Percentiles rank a stretch among this genome's conserved stretches.
Evolutionary conservation across 2,329 filamentous ascomycete genomes (phyloP).

Genomic region (Trichoderma breve): DNA sequence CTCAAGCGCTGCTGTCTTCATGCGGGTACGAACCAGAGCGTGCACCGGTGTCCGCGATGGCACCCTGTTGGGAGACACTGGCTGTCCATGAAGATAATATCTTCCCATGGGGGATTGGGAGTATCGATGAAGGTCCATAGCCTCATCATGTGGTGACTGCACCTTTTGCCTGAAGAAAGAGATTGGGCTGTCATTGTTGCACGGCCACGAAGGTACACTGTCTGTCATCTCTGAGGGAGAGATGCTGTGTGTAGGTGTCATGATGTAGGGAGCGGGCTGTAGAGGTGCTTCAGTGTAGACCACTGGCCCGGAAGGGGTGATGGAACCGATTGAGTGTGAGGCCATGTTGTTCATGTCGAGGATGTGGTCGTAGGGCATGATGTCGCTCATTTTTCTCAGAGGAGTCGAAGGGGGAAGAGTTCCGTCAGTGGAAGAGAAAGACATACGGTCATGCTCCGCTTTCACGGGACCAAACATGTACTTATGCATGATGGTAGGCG

Average conservation of each 20-base stretch:
- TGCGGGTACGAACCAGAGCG: slow-evolving; percentile 42
- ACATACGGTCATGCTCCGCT: slow-evolving; percentile 35
- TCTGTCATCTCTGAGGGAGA: slow-evolving; percentile 41
- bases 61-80: slow-evolving; percentile 33
- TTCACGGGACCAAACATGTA: slow-evolving; percentile 38
- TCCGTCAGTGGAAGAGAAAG: slow-evolving; percentile 30
- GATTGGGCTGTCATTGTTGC: slow-evolving; percentile 42
- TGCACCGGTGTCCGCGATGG: slow-evolving; percentile 40
- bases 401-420: slow-evolving; percentile 37
- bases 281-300: slow-evolving; percentile 36
- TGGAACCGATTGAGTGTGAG: slow-evolving; percentile 36
- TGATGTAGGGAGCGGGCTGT: slow-evolving; percentile 37
- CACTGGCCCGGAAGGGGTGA: slow-evolving; percentile 39
- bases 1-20: slow-evolving; percentile 46
- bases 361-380: slow-evolving; percentile 40
- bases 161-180: slow-evolving; percentile 38
- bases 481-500: slow-evolving; percentile 36
- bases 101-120: slow-evolving; percentile 35
- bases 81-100: slow-evolving; percentile 34
- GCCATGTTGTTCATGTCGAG: slow-evolving; percentile 36
- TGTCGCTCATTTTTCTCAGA: slow-evolving; percentile 36
- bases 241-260: slow-evolving; percentile 41
- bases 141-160: slow-evolving; percentile 30
- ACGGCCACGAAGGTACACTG: slow-evolving; percentile 39
- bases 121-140: slow-evolving; percentile 38